These are phyloP conservation scores for Phoma sp. DNA, from an alignment of 2,329 filamentous ascomycete genomes.

Conservation along the genomic window DNA sequence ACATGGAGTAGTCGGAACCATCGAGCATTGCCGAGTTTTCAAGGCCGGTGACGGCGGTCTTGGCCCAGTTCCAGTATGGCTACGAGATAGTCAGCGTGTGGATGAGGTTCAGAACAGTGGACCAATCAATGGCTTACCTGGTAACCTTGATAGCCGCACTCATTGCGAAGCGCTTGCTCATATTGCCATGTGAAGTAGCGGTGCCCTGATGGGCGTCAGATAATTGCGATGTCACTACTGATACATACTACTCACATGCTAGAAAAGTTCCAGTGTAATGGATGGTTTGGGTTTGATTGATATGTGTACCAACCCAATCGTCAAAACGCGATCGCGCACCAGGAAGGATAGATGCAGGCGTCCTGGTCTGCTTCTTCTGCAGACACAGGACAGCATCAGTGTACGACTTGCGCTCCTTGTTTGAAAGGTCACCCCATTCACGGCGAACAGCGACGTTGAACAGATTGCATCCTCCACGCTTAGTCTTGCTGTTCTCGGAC, in stretches of 20 bases:
- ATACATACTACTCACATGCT: constrained; percentile 2
- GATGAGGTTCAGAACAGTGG: too few relatives aligned
- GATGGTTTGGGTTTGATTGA: constrained; percentile 43
- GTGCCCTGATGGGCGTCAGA: constrained; percentile 46
- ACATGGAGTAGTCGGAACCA: constrained; percentile 56
- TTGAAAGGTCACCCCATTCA: constrained; percentile 36
- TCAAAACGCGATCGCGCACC: constrained; percentile 46
- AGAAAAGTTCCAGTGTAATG: constrained; percentile 43
- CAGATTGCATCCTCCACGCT: constrained; percentile 33
- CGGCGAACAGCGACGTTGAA: constrained; percentile 34
- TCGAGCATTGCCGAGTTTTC: constrained; percentile 60
- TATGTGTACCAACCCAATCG: constrained; percentile 48
- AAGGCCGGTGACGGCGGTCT: constrained; percentile 53
- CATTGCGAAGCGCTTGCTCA: constrained; percentile 50
- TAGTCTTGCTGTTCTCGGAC: constrained; percentile 18
- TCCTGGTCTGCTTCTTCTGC: constrained; percentile 36
- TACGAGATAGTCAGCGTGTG: too few relatives aligned
- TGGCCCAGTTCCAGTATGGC: constrained; percentile 62
- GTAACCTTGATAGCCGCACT: constrained; percentile 52
- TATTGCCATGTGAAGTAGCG: constrained; percentile 51
- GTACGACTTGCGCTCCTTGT: constrained; percentile 42
- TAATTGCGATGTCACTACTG: background rate
- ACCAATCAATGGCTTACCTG: constrained; percentile 15
- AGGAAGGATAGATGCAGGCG: constrained; percentile 32
- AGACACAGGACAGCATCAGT: constrained; percentile 47